Evolutionary conservation across 1,284 basidiomycete species (phyloP), one percentile per base, ranked within the genome.

Genomic region (Ganoderma multipileum): DNA sequence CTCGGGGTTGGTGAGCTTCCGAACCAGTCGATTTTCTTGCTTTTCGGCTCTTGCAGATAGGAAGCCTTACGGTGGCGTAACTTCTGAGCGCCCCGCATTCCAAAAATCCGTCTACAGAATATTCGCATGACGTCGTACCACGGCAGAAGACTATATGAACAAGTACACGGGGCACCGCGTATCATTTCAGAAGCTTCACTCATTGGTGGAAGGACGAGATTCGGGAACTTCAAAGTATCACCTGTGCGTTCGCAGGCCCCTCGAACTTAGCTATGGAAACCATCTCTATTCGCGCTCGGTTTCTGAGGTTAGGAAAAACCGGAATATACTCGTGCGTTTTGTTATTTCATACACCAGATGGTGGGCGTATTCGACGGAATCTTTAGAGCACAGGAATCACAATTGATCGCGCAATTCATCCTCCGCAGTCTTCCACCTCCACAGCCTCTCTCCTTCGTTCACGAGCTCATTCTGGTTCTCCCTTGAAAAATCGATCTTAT

Each of bases 401-500:
- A 58, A 39, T 38, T 23, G n/a, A 36, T 38, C 36, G 20, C 12
- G 57, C 54, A 61, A 38, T 42, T 39, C 38, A 61, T 41, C 59
- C 28, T 61, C 39, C 44, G 60, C 42, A 11, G 23, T 42, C 60
- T 28, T 61, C 60, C 60, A 55, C 39, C 23, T 54, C 52, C 52
- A 55, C 23, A 12, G 50, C 12, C 23, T 55, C 38, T 57, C 52
- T 41, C 50, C 30, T 16, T 28, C 33, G 26, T 63, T 55, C 50
- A 63, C 47, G 20, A 64, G 38, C 4, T 18, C 54, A 8, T 38
- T 63, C 58, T 23, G 5, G 38, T 44, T 61, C 18, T 52, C 44
- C 36, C 28, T 23, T n/a, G n/a, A 50, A 36, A 63, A 61, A 28
- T 44, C 42, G 28, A 44, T 16, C 60, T 47, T 61, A 26, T 30